phyloP scores from a whole-genome alignment of 164 flowering plant genomes.

The grape (Vitis vinifera) region ASM3070453v1 NC_081806.1:11683501-11684000 shows the following conservation, averaged over 20 bases:
- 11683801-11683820: conserved; percentile 8
- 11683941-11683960: background rate
- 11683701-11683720: too few species aligned
- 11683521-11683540: too few species aligned
- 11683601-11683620: too few species aligned
- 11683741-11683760: background rate
- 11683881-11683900: conserved; percentile 10
- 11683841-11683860: background rate
- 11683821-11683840: conserved; percentile 4
- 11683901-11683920: conserved; percentile 9
- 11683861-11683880: conserved; percentile 10
- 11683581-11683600: too few species aligned
- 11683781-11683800: conserved; percentile 1
- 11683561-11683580: too few species aligned
- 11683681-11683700: too few species aligned
- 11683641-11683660: too few species aligned
- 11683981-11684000: background rate
- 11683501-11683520: too few species aligned
- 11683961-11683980: conserved; percentile 1
- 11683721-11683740: too few species aligned
- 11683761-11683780: conserved; percentile 2
- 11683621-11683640: too few species aligned
- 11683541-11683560: too few species aligned
- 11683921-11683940: conserved; percentile 13
- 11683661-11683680: too few species aligned